These are phyloP conservation scores for Toxicodendron radicans DNA, from an alignment of 345 rosid genomes.

Conservation along the genomic window DNA sequence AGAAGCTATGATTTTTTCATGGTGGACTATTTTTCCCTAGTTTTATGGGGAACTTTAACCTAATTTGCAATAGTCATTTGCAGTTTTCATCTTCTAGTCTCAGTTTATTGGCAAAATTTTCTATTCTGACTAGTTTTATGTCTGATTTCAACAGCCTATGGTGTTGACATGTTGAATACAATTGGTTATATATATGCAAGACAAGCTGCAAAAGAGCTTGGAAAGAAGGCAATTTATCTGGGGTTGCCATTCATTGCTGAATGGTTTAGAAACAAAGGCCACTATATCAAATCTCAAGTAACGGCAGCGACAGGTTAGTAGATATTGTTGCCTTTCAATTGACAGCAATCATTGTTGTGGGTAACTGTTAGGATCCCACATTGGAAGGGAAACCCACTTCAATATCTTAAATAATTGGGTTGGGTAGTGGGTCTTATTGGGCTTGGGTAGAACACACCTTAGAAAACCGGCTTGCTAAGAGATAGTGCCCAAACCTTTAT, in stretches of 20 bases:
- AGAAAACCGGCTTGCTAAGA: too few relatives aligned
- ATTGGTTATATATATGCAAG: constrained; percentile 89
- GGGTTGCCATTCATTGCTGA: constrained; percentile 95
- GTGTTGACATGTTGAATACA: constrained; percentile 92
- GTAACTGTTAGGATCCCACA: too few relatives aligned
- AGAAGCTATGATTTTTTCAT: not conserved
- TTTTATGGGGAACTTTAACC: not conserved
- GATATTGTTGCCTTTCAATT: constrained; percentile 16
- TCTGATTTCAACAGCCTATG: constrained; percentile 67
- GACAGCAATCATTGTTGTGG: constrained; percentile 7
- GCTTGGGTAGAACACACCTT: too few relatives aligned
- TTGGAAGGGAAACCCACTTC: too few relatives aligned
- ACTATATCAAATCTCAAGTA: constrained; percentile 90
- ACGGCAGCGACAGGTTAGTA: constrained; percentile 94
- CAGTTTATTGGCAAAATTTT: constrained; percentile 1
- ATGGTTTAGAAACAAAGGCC: constrained; percentile 98
- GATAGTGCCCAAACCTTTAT: too few relatives aligned
- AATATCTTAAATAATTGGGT: too few relatives aligned
- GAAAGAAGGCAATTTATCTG: constrained; percentile 78
- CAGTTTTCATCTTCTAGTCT: constrained; percentile 17
- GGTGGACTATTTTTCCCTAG: not conserved
- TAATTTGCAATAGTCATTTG: not conserved
- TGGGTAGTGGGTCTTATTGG: too few relatives aligned
- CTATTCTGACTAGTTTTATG: constrained; percentile 13
- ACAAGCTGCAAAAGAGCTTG: constrained; percentile 97